Conservation (phyloP, 768 basidiomycete genomes). For the Collybia nuda region DNA sequence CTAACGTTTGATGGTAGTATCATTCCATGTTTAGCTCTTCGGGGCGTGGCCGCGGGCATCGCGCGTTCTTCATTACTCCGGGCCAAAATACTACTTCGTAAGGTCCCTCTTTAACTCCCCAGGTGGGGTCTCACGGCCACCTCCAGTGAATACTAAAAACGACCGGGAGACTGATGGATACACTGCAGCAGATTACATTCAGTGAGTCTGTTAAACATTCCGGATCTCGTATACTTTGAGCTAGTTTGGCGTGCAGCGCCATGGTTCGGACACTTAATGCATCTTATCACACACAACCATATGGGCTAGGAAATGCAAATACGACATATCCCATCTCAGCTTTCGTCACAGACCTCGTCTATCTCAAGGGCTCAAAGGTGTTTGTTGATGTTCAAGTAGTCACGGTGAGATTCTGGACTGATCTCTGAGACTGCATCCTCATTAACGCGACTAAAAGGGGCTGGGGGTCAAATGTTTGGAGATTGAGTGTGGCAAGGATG, state of each 20-base stretch:
- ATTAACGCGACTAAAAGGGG: slow-evolving; percentile 29
- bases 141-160: slow-evolving; percentile 79
- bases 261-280: slow-evolving; percentile 71
- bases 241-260: slow-evolving; percentile 39
- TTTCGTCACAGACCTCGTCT: slow-evolving; percentile 84
- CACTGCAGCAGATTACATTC: slow-evolving; percentile 80
- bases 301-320: slow-evolving; percentile 57
- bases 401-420: slow-evolving; percentile 44
- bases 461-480: slow-evolving; percentile 62
- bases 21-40: slow-evolving; percentile 87
- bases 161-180: slow-evolving; percentile 91
- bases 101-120: slow-evolving; percentile 25
- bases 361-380: slow-evolving; percentile 64
- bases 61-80: slow-evolving; percentile 69
- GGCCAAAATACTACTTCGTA: slow-evolving; percentile 85
- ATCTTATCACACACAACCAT: slow-evolving; percentile 48
- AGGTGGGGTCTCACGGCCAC: not conserved
- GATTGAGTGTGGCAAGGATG: slow-evolving; percentile 29
- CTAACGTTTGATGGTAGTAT: slow-evolving; percentile 34
- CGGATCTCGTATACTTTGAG: not conserved
- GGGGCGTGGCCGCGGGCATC: slow-evolving; percentile 76
- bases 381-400: slow-evolving; percentile 60
- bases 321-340: slow-evolving; percentile 74
- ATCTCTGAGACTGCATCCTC: not conserved
- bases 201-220: slow-evolving; percentile 35